Evolutionary conservation across 1,139 yeast species (phyloP).

Genomic region (Saccharomyces pastorianus): DNA sequence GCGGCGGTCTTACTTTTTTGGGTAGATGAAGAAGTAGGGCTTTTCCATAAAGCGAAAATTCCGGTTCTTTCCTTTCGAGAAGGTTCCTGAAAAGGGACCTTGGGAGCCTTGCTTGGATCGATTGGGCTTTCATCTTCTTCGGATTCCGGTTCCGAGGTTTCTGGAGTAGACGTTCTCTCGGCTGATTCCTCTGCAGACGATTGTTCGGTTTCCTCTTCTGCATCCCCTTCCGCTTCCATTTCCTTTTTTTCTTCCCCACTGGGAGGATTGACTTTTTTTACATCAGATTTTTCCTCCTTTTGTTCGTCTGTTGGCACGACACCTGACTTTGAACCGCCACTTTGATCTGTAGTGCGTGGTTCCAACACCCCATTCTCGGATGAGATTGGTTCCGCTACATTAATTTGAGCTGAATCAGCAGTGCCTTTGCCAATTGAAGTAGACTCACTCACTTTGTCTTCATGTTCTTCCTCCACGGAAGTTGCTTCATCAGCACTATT

Average conservation of each 20-base stretch:
- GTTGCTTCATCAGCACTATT: not conserved
- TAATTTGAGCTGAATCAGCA: not conserved
- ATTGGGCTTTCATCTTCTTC: conserved; percentile 9
- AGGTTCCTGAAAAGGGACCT: conserved; percentile 14
- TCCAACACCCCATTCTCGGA: conserved; percentile 1
- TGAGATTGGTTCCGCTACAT: not conserved
- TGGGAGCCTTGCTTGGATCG: conserved; percentile 17
- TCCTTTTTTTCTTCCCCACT: not conserved
- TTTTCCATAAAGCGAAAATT: not conserved
- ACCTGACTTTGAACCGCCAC: conserved; percentile 4
- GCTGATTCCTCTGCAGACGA: not conserved
- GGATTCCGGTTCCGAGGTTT: conserved; percentile 4
- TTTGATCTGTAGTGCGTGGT: not conserved
- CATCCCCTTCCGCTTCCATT: not conserved
- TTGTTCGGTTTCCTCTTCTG: not conserved
- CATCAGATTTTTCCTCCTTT: not conserved
- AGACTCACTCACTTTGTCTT: not conserved
- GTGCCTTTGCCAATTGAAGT: not conserved
- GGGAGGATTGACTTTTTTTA: not conserved
- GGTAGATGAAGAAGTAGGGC: not conserved
- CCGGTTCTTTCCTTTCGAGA: conserved; percentile 3
- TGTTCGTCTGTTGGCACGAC: conserved; percentile 3
- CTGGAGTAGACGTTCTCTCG: conserved; percentile 1
- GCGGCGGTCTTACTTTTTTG: conserved; percentile 4
- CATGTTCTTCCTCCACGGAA: not conserved